Evolutionary conservation across 495 filamentous ascomycete genomes (phyloP).

Genomic region (Chaetomium cochliodes): DNA sequence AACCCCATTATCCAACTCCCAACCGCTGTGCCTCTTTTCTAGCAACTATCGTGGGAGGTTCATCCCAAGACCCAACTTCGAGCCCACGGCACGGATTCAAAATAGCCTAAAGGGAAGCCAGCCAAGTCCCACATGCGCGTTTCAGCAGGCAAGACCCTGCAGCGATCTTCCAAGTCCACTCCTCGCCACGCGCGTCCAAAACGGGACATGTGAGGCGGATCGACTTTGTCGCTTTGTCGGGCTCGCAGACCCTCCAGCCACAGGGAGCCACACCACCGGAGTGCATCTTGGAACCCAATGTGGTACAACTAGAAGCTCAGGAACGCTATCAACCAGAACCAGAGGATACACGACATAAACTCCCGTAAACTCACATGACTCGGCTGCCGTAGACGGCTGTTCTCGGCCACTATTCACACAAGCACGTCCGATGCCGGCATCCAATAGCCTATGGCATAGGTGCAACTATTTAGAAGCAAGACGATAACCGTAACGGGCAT

Average conservation of each 20-base stretch:
- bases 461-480: no score
- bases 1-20: no score
- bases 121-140: not conserved
- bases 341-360: not conserved
- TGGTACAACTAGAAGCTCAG: no score
- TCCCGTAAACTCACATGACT: not conserved
- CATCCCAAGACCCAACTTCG: not conserved
- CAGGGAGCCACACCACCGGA: no score
- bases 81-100: not conserved
- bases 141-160: not conserved
- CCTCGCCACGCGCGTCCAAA: not conserved
- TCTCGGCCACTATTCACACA: not conserved
- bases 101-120: slow-evolving; percentile 5
- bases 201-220: not conserved
- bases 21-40: no score
- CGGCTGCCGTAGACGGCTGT: not conserved
- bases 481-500: no score
- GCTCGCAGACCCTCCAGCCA: not conserved
- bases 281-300: no score
- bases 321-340: not conserved
- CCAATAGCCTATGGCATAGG: not conserved
- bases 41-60: no score
- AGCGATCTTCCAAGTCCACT: not conserved
- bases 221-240: not conserved
- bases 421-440: not conserved